A percentile compares a stretch with the other conserved stretches of the same genome.
Conservation (phyloP, 2,329 filamentous ascomycete species). For the Arthrinium puccinioides region DNA sequence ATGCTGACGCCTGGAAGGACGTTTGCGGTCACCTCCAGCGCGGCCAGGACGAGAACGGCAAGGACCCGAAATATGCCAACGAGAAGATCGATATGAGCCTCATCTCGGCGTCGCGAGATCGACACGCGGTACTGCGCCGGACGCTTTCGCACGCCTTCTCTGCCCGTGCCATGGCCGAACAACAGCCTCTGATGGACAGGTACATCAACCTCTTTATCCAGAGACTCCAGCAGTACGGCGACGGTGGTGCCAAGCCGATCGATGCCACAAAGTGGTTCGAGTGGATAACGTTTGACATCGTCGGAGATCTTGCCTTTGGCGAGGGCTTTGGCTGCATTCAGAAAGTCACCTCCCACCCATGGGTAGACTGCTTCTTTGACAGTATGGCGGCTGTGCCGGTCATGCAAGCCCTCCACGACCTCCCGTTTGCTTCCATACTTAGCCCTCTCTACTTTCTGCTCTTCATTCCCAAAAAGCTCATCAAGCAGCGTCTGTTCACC, state of each 20-base stretch:
- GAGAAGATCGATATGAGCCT: conserved; percentile 18
- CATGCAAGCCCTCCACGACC: conserved; percentile 10
- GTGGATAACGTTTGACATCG: conserved; percentile 13
- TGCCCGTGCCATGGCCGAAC: conserved; percentile 10
- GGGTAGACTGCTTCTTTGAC: conserved; percentile 9
- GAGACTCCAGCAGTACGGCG: conserved; percentile 3
- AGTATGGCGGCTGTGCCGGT: background rate
- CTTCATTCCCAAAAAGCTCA: background rate
- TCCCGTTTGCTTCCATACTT: conserved; percentile 9
- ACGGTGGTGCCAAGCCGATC: background rate
- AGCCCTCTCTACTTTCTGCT: background rate
- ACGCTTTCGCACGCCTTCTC: conserved; percentile 12
- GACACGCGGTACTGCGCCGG: conserved; percentile 3
- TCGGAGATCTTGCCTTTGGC: conserved; percentile 12
- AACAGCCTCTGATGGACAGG: conserved; percentile 10
- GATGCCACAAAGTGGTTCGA: conserved; percentile 9
- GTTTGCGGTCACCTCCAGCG: conserved; percentile 23
- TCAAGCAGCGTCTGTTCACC: background rate
- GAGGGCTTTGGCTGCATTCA: conserved; percentile 11
- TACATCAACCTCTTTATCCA: conserved; percentile 13
- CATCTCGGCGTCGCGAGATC: conserved; percentile 18
- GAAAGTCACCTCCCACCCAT: conserved; percentile 8
- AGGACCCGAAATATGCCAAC: conserved; percentile 10
- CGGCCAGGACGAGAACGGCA: conserved; percentile 2
- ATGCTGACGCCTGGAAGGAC: conserved; percentile 26